These are phyloP conservation scores for Yamadazyma kanchanaburiensis DNA, from an alignment of 1,139 yeast species.

Conservation along the genomic window DNA sequence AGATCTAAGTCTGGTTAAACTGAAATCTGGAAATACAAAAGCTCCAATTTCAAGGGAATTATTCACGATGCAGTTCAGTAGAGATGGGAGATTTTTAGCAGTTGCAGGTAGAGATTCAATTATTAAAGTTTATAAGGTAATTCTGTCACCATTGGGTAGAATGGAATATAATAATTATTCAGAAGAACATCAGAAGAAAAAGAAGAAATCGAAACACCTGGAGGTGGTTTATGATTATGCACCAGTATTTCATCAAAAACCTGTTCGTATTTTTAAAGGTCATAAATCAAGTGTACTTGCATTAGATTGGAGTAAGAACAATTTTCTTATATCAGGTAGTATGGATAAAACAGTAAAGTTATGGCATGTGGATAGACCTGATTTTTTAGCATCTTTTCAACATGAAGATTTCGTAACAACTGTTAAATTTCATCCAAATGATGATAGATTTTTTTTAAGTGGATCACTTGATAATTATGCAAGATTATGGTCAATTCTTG, in stretches of 20 bases:
- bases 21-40: not conserved
- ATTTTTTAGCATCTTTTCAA: constrained; percentile 60
- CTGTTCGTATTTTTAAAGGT: constrained; percentile 58
- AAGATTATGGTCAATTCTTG: constrained; percentile 84
- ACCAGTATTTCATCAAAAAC: constrained; percentile 76
- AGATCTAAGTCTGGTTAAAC: not conserved
- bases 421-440: constrained; percentile 79
- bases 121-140: constrained; percentile 76
- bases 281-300: constrained; percentile 71
- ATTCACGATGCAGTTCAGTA: constrained; percentile 70
- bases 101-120: constrained; percentile 75
- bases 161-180: constrained; percentile 33
- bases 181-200: constrained; percentile 7
- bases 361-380: constrained; percentile 77
- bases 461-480: constrained; percentile 79
- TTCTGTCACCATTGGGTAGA: constrained; percentile 65
- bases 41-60: constrained; percentile 42
- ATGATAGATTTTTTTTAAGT: constrained; percentile 82
- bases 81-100: constrained; percentile 80
- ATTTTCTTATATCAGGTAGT: constrained; percentile 74
- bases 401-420: constrained; percentile 84
- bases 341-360: constrained; percentile 81
- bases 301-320: constrained; percentile 86
- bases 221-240: constrained; percentile 44
- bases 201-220: constrained; percentile 11